These are phyloP conservation scores for Aspergillus sclerotiicarbonarius DNA, from an alignment of 495 filamentous ascomycete genomes.

Conservation along the genomic window DNA sequence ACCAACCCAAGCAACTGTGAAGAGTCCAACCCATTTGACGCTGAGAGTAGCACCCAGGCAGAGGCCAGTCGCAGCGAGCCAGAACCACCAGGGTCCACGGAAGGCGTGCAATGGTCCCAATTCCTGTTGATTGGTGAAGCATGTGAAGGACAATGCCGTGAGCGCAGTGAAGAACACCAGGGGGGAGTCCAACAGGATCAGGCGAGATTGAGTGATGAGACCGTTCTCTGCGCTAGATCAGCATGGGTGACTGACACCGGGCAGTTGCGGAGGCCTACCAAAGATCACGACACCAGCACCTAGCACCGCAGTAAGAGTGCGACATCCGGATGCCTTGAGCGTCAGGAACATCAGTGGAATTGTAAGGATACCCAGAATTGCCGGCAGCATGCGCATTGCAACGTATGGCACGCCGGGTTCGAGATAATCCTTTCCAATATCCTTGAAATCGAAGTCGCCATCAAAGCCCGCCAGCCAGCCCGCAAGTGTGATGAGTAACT, in stretches of 20 bases:
- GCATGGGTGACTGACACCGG: neutral
- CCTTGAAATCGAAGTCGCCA: conserved; percentile 97
- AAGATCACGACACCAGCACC: conserved; percentile 87
- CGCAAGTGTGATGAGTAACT: conserved; percentile 90
- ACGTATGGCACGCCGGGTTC: conserved; percentile 96
- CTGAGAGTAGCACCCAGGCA: conserved; percentile 88
- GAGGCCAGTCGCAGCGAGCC: conserved; percentile 83
- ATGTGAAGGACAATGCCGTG: conserved; percentile 85
- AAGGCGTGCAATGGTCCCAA: conserved; percentile 86
- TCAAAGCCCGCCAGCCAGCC: conserved; percentile 95
- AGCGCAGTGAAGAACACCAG: conserved; percentile 91
- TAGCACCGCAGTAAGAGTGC: conserved; percentile 74
- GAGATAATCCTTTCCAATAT: conserved; percentile 97
- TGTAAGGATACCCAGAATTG: conserved; percentile 79
- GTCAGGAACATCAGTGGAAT: conserved; percentile 93
- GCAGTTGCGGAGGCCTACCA: conserved; percentile 51
- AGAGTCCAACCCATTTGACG: conserved; percentile 98
- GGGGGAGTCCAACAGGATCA: conserved; percentile 95
- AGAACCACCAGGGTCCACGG: conserved; percentile 92
- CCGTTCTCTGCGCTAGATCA: conserved; percentile 70
- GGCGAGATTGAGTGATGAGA: conserved; percentile 86
- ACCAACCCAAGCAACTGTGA: conserved; percentile 98
- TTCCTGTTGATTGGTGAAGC: conserved; percentile 96
- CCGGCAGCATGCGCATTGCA: conserved; percentile 92
- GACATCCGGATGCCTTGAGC: conserved; percentile 85